A percentile compares a stretch with the other conserved stretches of the same genome.
phyloP scores from a whole-genome alignment of 2,329 filamentous ascomycete species.

The Aspergillus sp. region DNA sequence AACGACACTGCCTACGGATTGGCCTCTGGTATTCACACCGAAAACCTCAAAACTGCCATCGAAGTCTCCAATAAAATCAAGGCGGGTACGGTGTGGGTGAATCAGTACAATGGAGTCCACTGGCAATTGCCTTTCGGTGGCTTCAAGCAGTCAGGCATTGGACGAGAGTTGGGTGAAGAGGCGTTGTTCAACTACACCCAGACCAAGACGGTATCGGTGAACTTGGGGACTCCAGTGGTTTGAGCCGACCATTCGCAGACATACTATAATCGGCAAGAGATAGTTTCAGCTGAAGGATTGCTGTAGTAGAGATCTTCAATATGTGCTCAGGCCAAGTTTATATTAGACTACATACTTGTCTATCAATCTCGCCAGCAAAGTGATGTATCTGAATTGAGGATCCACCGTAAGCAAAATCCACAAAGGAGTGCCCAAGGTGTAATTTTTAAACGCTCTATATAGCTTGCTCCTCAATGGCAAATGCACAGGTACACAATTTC shows the following conservation, averaged over 20 bases:
- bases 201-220: slow-evolving; percentile 20
- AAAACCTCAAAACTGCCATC: slow-evolving; percentile 25
- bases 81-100: slow-evolving; percentile 33
- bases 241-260: neutral
- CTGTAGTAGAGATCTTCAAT: too few relatives aligned
- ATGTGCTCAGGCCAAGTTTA: too few relatives aligned
- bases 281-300: too few relatives aligned
- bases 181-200: slow-evolving; percentile 42
- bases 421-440: too few relatives aligned
- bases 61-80: slow-evolving; percentile 27
- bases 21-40: slow-evolving; percentile 29
- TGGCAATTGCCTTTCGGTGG: slow-evolving; percentile 28
- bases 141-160: slow-evolving; percentile 50
- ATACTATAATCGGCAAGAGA: too few relatives aligned
- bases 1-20: slow-evolving; percentile 33
- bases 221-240: slow-evolving; percentile 1
- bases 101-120: slow-evolving; percentile 24
- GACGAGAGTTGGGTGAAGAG: slow-evolving; percentile 47
- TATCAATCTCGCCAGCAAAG: too few relatives aligned
- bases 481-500: neutral
- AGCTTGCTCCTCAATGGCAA: neutral
- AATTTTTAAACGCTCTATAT: neutral
- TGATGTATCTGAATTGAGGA: neutral
- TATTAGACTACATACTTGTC: too few relatives aligned
- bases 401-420: neutral